phyloP scores from a whole-genome alignment of 306 rosid species.

The Quercus agrifolia region DNA sequence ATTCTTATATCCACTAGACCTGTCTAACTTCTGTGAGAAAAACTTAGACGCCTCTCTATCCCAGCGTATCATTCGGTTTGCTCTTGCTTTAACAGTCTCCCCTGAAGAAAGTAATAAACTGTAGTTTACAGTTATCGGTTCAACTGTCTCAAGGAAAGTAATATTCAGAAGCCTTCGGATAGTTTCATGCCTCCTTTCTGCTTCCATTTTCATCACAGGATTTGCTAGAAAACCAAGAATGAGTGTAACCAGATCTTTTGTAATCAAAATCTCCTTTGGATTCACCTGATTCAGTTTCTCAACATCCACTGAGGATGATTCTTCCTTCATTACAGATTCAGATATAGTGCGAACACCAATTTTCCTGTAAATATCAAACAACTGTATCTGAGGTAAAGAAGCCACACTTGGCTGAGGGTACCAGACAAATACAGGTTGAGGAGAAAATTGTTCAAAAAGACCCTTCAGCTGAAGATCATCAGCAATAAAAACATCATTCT shows the following conservation, averaged over 20 bases:
- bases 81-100: conserved; percentile 17
- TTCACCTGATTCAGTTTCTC: conserved; percentile 14
- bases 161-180: conserved; percentile 43
- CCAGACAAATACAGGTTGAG: conserved; percentile 60
- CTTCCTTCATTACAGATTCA: conserved; percentile 45
- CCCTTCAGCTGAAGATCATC: conserved; percentile 67
- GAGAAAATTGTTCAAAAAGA: conserved; percentile 38
- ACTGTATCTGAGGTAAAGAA: conserved; percentile 24
- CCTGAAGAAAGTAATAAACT: conserved; percentile 37
- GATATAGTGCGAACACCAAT: conserved; percentile 61
- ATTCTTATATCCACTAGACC: conserved; percentile 13
- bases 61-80: conserved; percentile 42
- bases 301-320: conserved; percentile 17
- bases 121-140: conserved; percentile 45
- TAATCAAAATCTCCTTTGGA: conserved; percentile 23
- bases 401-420: conserved; percentile 46
- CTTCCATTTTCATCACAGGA: conserved; percentile 52
- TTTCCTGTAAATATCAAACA: conserved; percentile 45
- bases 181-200: conserved; percentile 44
- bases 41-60: conserved; percentile 35
- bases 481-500: conserved; percentile 49
- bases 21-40: conserved; percentile 33
- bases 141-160: conserved; percentile 33
- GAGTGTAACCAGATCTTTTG: conserved; percentile 46
- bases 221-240: conserved; percentile 68